These are phyloP conservation scores for Singerocomus inundabilis DNA, from an alignment of 1,284 basidiomycete species.

Conservation along the genomic window DNA sequence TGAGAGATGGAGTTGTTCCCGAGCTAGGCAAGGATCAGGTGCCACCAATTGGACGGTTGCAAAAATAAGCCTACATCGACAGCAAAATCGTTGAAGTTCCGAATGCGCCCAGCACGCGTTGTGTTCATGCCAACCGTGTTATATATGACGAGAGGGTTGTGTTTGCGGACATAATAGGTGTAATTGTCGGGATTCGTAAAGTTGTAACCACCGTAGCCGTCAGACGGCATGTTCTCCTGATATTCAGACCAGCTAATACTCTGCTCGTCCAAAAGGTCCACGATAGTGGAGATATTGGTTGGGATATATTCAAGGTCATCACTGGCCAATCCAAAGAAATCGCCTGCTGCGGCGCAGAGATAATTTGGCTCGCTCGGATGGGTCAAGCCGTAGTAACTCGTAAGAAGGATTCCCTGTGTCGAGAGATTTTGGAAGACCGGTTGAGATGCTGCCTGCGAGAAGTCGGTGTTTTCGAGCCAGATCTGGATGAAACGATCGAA, in stretches of 20 bases:
- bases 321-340: slow-evolving; percentile 55
- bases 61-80: slow-evolving; percentile 49
- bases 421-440: slow-evolving; percentile 49
- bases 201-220: slow-evolving; percentile 48
- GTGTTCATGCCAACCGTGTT: slow-evolving; percentile 45
- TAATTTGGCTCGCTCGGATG: slow-evolving; percentile 69
- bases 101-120: slow-evolving; percentile 46
- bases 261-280: slow-evolving; percentile 62
- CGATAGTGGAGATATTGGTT: slow-evolving; percentile 52
- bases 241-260: slow-evolving; percentile 55
- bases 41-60: slow-evolving; percentile 36
- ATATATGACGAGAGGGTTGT: slow-evolving; percentile 57
- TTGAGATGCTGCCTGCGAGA: slow-evolving; percentile 29
- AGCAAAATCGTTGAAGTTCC: slow-evolving; percentile 64
- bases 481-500: slow-evolving; percentile 56
- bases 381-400: slow-evolving; percentile 55
- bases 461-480: slow-evolving; percentile 61
- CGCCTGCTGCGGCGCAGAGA: slow-evolving; percentile 48
- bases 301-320: slow-evolving; percentile 42
- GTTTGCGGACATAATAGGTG: slow-evolving; percentile 56
- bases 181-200: slow-evolving; percentile 45
- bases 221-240: slow-evolving; percentile 61
- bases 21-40: slow-evolving; percentile 3
- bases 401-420: slow-evolving; percentile 51
- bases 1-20: slow-evolving; percentile 50